phyloP scores from a whole-genome alignment of 2,329 filamentous ascomycete genomes.

The Clonostachys rosea region DNA sequence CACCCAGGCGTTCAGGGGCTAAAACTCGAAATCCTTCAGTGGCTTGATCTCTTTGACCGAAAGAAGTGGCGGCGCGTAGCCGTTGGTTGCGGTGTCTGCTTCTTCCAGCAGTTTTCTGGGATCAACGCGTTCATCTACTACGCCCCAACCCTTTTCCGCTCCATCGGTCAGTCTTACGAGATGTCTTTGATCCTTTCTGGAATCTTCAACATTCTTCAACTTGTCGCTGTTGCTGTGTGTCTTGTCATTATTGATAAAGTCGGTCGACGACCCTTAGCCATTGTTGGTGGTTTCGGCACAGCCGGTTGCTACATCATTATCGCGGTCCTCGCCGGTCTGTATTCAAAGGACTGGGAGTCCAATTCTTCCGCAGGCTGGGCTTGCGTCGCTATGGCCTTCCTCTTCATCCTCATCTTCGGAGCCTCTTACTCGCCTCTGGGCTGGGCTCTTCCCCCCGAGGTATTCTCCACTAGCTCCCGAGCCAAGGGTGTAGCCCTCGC shows the following conservation, averaged over 20 bases:
- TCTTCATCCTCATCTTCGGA: constrained; percentile 18
- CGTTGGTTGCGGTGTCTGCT: constrained; percentile 29
- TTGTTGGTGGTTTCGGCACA: constrained; percentile 44
- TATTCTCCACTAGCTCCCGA: constrained; percentile 23
- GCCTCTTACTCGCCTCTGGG: constrained; percentile 22
- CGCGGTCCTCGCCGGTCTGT: constrained; percentile 42
- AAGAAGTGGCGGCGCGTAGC: constrained; percentile 34
- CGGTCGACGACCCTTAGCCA: constrained; percentile 36
- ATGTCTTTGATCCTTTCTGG: constrained; percentile 32
- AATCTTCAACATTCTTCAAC: constrained; percentile 32
- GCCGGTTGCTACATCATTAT: constrained; percentile 44
- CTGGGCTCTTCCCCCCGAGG: constrained; percentile 27
- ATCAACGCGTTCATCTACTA: constrained; percentile 36
- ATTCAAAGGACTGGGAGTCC: constrained; percentile 37
- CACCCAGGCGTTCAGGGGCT: not conserved
- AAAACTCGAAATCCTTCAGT: constrained; percentile 33
- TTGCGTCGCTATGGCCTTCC: constrained; percentile 31
- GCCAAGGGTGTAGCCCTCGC: constrained; percentile 27
- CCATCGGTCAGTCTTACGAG: constrained; percentile 21
- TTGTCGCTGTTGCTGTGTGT: constrained; percentile 24
- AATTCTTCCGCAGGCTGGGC: constrained; percentile 49
- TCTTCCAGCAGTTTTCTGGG: constrained; percentile 35
- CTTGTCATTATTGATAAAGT: constrained; percentile 30
- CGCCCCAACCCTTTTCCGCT: constrained; percentile 32
- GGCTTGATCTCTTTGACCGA: constrained; percentile 39